phyloP scores from a whole-genome alignment of 2,329 filamentous ascomycete species.

The Esteya vermicola region DNA sequence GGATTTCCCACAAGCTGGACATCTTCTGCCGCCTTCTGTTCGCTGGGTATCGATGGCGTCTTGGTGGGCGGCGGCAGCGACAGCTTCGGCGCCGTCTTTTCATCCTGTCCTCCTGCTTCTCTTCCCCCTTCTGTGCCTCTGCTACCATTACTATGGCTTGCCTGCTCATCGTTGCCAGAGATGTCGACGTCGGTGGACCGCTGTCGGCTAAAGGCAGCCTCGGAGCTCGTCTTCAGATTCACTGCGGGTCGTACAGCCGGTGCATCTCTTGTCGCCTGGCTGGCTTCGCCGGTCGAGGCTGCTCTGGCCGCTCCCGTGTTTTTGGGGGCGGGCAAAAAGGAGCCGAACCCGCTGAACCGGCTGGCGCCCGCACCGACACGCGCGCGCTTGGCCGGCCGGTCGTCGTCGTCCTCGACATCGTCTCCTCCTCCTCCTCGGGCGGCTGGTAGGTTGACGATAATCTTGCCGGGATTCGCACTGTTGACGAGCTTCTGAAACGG shows the following conservation, averaged over 20 bases:
- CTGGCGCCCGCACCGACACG: conserved; percentile 32
- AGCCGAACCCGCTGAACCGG: conserved; percentile 69
- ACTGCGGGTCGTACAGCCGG: conserved; percentile 41
- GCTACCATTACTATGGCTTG: no score
- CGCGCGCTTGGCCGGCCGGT: conserved; percentile 57
- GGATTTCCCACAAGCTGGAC: conserved; percentile 63
- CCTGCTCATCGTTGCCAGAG: not conserved
- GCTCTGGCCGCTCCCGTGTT: conserved; percentile 25
- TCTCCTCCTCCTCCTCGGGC: conserved; percentile 19
- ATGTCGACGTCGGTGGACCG: conserved; percentile 21
- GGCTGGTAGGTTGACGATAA: conserved; percentile 62
- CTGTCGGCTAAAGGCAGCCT: conserved; percentile 55
- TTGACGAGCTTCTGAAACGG: conserved; percentile 70
- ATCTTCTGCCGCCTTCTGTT: conserved; percentile 45
- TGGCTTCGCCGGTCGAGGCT: conserved; percentile 14
- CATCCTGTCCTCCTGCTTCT: not conserved
- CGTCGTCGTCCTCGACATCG: conserved; percentile 22
- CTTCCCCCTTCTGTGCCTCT: not conserved
- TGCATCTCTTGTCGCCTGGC: conserved; percentile 18
- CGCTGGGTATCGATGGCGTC: conserved; percentile 35
- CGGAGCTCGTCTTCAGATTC: conserved; percentile 71
- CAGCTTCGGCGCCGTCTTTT: conserved; percentile 11
- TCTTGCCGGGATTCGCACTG: conserved; percentile 67
- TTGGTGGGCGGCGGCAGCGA: conserved; percentile 24
- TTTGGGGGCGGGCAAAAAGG: conserved; percentile 77